Evolutionary conservation across 2,329 filamentous ascomycete species (phyloP), one percentile per base, ranked within the genome.

Genomic region (Cadophora sp.): DNA sequence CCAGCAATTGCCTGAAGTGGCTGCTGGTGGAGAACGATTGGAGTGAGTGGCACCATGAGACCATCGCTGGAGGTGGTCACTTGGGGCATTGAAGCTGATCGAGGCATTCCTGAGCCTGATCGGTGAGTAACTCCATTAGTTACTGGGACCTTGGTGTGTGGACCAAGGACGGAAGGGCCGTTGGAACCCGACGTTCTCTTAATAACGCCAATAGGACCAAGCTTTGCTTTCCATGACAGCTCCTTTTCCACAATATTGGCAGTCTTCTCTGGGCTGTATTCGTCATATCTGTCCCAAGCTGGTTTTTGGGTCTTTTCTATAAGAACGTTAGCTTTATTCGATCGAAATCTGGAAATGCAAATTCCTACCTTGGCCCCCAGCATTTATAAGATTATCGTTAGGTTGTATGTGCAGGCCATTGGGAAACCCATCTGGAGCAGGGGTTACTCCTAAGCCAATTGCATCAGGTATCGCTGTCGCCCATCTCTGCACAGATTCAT

Each of bases 211-310:
- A 59, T 19, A 19, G 56, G 22, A 26, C 56, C 56, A 12, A 43
- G 8, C 31, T 59, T 24, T 24, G 22, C 14, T 12, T 43, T 59
- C 56, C 56, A 59, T 4, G n/a, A 40, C 11, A 43, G 34, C 29
- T 60, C 59, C 27, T 62, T 62, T 6, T 53, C 16, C 29, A 48
- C 51, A 29, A 27, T 26, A 34, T 31, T 48, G 1, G 51, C 37
- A 14, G 40, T 40, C 50, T 56, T 64, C 27, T 64, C 62, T 5
- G 62, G 51, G 24, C 40, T 58, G 51, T 64, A 64, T 37, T 61
- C 56, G 19, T 24, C 50, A 43, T 66, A 66, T 4, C 29, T 53
- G 37, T 66, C 64, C 64, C 64, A 66, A 27, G 46, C 22, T 51
- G 64, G 56, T 26, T 24, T 43, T 6, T 60, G n/a, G 3, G 50